Conservation (phyloP, 495 filamentous ascomycete species). For the Arthonia radiata region DNA sequence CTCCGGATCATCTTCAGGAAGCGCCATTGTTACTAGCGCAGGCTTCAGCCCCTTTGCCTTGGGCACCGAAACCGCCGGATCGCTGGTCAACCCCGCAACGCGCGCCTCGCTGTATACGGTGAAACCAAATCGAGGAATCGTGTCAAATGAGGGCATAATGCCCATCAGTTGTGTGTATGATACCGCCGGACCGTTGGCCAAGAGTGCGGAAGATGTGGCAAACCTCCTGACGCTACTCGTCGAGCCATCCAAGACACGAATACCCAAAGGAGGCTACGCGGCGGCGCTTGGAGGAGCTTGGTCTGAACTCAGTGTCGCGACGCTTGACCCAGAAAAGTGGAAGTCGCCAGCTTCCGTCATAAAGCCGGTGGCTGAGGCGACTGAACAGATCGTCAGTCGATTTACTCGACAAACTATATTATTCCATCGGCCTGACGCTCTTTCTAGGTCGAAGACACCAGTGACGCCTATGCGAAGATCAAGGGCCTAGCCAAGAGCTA, state of each 20-base stretch:
- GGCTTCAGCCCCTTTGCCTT: slow-evolving; percentile 20
- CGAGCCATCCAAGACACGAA: slow-evolving; percentile 2
- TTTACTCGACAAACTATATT: no score
- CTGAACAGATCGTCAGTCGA: no score
- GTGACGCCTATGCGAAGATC: slow-evolving; percentile 2
- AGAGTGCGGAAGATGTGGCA: slow-evolving; percentile 11
- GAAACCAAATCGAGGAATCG: slow-evolving; percentile 11
- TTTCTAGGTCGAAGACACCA: slow-evolving; percentile 1
- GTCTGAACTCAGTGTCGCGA: slow-evolving; percentile 3
- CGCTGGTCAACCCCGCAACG: slow-evolving; percentile 16
- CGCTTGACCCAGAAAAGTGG: slow-evolving; percentile 3
- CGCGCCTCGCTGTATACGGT: slow-evolving; percentile 19
- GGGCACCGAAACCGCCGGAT: slow-evolving; percentile 24
- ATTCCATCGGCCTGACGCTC: no score
- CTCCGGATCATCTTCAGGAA: slow-evolving; percentile 23
- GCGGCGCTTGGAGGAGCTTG: slow-evolving; percentile 2
- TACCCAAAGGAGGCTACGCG: slow-evolving; percentile 4
- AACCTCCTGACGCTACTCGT: slow-evolving; percentile 8
- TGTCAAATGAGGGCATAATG: slow-evolving; percentile 12
- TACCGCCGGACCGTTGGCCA: slow-evolving; percentile 14
- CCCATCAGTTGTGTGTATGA: slow-evolving; percentile 12
- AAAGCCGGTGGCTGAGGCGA: no score
- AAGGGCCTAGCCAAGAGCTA: slow-evolving; percentile 1
- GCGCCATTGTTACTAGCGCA: slow-evolving; percentile 20
- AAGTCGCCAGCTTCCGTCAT: no score